These are phyloP conservation scores for Aspergillus baeticus DNA, from an alignment of 495 filamentous ascomycete genomes.

Conservation along the genomic window DNA sequence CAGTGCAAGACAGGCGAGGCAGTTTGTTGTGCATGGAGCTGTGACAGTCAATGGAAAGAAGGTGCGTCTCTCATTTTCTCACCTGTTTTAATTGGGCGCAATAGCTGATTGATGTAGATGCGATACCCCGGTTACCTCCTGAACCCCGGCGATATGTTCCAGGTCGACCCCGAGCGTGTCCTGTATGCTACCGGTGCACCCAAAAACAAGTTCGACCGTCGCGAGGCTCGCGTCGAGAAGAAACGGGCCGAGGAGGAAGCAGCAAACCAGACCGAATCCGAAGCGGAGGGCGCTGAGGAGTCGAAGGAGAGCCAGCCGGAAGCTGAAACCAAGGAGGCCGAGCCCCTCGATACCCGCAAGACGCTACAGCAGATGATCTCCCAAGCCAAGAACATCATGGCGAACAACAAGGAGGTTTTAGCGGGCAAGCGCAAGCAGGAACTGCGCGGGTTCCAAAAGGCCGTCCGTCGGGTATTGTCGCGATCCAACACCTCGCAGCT, in stretches of 20 bases:
- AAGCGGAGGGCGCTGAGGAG: conserved; percentile 27
- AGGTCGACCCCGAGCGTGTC: conserved; percentile 85
- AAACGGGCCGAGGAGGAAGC: conserved; percentile 24
- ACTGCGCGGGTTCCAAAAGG: conserved; percentile 55
- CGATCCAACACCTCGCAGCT: conserved; percentile 42
- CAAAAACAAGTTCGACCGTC: conserved; percentile 54
- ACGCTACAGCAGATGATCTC: conserved; percentile 51
- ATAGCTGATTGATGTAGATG: conserved; percentile 60
- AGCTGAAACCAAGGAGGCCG: conserved; percentile 23
- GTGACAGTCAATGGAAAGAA: conserved; percentile 96
- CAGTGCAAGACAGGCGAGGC: conserved; percentile 89
- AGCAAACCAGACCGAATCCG: conserved; percentile 23
- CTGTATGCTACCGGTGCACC: conserved; percentile 79
- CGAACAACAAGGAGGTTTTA: conserved; percentile 44
- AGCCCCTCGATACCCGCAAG: conserved; percentile 34
- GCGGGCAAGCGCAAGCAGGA: conserved; percentile 63
- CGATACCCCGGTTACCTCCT: conserved; percentile 88
- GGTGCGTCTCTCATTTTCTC: conserved; percentile 45
- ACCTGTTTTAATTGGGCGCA: neutral
- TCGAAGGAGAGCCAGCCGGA: conserved; percentile 23
- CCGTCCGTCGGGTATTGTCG: conserved; percentile 53
- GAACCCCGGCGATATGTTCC: conserved; percentile 97
- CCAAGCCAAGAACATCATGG: conserved; percentile 55
- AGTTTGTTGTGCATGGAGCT: conserved; percentile 87
- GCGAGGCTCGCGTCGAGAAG: conserved; percentile 33